Percentiles rank a stretch among this genome's conserved stretches.
These are phyloP conservation scores for Tolypocladium amazonense DNA, from an alignment of 2,329 filamentous ascomycete species.

Conservation along the genomic window DNA sequence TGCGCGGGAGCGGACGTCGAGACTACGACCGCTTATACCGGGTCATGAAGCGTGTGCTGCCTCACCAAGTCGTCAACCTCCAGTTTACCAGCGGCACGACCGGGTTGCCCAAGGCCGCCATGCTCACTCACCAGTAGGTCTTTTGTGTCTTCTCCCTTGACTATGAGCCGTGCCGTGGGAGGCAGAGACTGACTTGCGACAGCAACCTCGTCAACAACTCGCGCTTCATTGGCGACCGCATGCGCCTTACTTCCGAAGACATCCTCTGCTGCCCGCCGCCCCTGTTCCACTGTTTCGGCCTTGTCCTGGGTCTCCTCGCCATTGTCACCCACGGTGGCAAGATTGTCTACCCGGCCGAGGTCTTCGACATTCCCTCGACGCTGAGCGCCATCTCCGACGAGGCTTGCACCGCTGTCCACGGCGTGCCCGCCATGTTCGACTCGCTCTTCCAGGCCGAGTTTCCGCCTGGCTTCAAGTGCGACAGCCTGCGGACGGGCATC, in stretches of 20 bases:
- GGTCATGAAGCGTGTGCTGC: constrained; percentile 43
- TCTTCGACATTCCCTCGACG: constrained; percentile 58
- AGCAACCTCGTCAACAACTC: constrained; percentile 55
- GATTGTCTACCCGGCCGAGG: constrained; percentile 65
- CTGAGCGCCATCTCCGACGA: constrained; percentile 57
- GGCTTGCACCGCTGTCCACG: constrained; percentile 64
- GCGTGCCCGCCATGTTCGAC: constrained; percentile 79
- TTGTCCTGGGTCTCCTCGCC: constrained; percentile 66
- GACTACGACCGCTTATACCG: constrained; percentile 39
- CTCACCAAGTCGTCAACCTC: constrained; percentile 61
- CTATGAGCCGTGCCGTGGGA: neutral
- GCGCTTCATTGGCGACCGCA: constrained; percentile 62
- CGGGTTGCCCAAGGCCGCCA: constrained; percentile 61
- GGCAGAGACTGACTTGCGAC: neutral
- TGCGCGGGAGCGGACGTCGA: constrained; percentile 38
- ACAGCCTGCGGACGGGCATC: constrained; percentile 60
- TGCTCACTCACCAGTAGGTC: constrained; percentile 58
- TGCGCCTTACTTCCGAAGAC: constrained; percentile 56
- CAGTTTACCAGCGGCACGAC: constrained; percentile 72
- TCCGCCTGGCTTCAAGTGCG: constrained; percentile 30
- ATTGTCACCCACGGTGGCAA: constrained; percentile 64
- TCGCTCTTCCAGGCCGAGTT: constrained; percentile 42
- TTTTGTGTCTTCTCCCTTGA: constrained; percentile 6
- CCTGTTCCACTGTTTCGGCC: constrained; percentile 77
- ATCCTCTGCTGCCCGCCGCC: constrained; percentile 73